Evolutionary conservation across 2,329 filamentous ascomycete genomes (phyloP).

Genomic region (Sclerotinia minor): DNA sequence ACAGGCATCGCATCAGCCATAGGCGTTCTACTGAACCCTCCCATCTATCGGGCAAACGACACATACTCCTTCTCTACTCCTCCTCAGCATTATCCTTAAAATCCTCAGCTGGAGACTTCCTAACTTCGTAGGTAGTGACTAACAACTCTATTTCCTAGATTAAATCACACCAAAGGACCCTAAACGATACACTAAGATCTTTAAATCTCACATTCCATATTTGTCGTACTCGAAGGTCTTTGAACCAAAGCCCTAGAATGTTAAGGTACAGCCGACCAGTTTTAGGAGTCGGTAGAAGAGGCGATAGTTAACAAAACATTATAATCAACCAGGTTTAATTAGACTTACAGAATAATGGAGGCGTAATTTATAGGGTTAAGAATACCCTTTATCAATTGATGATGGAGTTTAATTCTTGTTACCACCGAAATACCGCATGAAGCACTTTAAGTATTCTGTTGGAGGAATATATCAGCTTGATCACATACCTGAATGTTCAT

Average conservation of each 20-base stretch:
- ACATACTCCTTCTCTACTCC: conserved; percentile 58
- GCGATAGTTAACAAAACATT: too few species aligned
- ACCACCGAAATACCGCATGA: neutral
- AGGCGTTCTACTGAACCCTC: conserved; percentile 60
- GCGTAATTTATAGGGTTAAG: too few species aligned
- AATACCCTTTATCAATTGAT: too few species aligned
- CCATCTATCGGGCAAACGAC: conserved; percentile 57
- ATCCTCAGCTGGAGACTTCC: conserved; percentile 60
- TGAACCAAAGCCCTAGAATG: neutral
- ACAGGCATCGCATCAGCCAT: conserved; percentile 57
- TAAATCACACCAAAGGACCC: neutral
- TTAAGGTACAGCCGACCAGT: too few species aligned
- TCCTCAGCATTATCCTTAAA: conserved; percentile 55
- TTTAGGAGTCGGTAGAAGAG: too few species aligned
- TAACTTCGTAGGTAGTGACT: conserved; percentile 50
- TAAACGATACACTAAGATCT: neutral
- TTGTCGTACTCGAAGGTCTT: neutral
- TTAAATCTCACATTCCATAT: too few species aligned
- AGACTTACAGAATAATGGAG: neutral
- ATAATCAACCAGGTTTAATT: neutral
- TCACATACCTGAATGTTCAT: neutral
- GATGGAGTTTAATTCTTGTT: neutral
- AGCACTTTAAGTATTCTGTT: neutral
- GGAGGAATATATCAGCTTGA: neutral
- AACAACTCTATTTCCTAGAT: neutral